Conservation (phyloP, 176 grass and related monocot genomes). For the Cenchrus americanus region DNA sequence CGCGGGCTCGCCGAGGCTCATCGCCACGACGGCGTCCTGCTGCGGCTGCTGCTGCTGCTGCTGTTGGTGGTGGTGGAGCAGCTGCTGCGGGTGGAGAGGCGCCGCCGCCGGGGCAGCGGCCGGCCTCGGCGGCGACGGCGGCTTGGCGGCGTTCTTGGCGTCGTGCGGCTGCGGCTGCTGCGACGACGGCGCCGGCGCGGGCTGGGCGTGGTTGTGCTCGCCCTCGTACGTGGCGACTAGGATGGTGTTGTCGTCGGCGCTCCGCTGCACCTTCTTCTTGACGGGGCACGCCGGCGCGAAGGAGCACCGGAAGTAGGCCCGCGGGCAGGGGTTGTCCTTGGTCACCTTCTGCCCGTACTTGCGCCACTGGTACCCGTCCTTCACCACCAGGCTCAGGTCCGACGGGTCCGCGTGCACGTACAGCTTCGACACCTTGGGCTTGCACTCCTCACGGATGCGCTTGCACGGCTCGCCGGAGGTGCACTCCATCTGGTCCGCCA, state of each 20-base stretch:
- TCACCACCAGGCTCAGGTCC: conserved; percentile 76
- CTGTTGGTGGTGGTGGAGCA: background rate
- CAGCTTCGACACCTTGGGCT: conserved; percentile 58
- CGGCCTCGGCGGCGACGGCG: conserved; percentile 30
- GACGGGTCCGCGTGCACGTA: conserved; percentile 70
- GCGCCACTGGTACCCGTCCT: conserved; percentile 90
- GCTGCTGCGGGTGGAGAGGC: background rate
- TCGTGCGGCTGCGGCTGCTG: background rate
- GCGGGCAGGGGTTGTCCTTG: conserved; percentile 86
- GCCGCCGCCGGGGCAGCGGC: background rate
- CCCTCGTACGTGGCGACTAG: conserved; percentile 93
- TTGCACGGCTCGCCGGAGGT: conserved; percentile 67
- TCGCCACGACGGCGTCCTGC: background rate
- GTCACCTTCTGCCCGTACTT: conserved; percentile 99
- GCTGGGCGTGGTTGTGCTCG: conserved; percentile 82
- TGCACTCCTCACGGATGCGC: conserved; percentile 53
- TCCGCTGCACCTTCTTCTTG: conserved; percentile 84
- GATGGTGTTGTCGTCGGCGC: conserved; percentile 67
- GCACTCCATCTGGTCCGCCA: conserved; percentile 47
- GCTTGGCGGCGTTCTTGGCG: conserved; percentile 38
- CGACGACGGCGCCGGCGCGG: conserved; percentile 10
- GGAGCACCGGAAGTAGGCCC: conserved; percentile 91
- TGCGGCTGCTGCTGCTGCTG: background rate
- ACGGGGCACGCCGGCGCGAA: conserved; percentile 79
- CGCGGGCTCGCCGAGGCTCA: background rate